phyloP scores from a whole-genome alignment of 495 filamentous ascomycete genomes.

The Glutinoglossum americanum region DNA sequence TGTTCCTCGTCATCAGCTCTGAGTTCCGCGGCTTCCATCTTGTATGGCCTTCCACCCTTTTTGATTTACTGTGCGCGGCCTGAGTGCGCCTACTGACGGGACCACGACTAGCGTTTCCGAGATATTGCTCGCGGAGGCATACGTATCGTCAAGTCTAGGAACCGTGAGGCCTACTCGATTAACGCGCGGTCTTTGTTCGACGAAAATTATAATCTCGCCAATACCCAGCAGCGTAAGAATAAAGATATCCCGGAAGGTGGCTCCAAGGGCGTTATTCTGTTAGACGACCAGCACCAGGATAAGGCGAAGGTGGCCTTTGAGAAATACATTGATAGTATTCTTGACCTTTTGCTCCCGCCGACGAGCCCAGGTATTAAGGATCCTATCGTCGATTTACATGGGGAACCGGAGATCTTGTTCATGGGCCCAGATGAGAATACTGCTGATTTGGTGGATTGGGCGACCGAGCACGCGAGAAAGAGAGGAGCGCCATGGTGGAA shows the following conservation, averaged over 20 bases:
- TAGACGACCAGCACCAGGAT: constrained; percentile 85
- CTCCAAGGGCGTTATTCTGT: constrained; percentile 90
- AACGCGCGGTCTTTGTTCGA: constrained; percentile 92
- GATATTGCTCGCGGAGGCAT: constrained; percentile 96
- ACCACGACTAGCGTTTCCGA: constrained; percentile 41
- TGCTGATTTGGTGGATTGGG: constrained; percentile 91
- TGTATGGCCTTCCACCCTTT: background rate
- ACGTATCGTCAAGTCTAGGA: constrained; percentile 92
- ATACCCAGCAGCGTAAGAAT: constrained; percentile 98
- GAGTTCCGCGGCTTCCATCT: constrained; percentile 96
- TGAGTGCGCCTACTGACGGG: background rate
- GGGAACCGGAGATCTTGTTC: constrained; percentile 88
- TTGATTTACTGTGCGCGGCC: background rate
- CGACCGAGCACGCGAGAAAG: constrained; percentile 74
- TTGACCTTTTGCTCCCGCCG: constrained; percentile 79
- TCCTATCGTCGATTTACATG: constrained; percentile 85
- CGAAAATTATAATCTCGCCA: constrained; percentile 95
- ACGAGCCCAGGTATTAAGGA: constrained; percentile 94
- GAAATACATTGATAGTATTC: constrained; percentile 97
- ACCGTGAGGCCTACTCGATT: constrained; percentile 84
- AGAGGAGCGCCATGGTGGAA: constrained; percentile 97
- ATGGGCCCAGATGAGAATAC: constrained; percentile 99
- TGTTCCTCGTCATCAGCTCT: constrained; percentile 94
- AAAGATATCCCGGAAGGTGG: constrained; percentile 99
- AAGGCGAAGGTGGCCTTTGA: constrained; percentile 82